These are phyloP conservation scores for Mycocalia duriaeana DNA, from an alignment of 1,284 basidiomycete species.

Conservation along the genomic window DNA sequence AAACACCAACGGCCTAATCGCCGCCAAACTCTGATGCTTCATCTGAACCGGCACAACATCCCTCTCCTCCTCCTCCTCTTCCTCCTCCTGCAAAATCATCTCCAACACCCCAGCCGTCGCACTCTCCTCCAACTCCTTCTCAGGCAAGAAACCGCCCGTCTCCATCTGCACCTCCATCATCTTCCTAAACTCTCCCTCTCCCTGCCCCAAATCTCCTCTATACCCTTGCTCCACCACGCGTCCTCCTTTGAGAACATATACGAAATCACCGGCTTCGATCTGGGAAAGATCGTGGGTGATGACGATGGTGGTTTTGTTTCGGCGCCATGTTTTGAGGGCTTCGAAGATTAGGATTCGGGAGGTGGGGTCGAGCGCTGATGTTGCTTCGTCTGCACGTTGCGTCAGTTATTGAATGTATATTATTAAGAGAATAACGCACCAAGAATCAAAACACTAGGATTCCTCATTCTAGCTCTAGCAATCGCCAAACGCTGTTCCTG, in stretches of 20 bases:
- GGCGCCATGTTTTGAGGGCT: conserved; percentile 81
- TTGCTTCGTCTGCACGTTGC: conserved; percentile 78
- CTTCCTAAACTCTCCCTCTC: conserved; percentile 48
- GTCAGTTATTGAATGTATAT: conserved; percentile 4
- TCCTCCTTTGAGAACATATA: conserved; percentile 87
- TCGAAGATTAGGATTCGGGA: conserved; percentile 87
- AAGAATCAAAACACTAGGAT: conserved; percentile 88
- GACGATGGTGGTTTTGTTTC: conserved; percentile 86
- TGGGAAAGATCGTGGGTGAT: conserved; percentile 95
- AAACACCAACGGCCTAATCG: conserved; percentile 20
- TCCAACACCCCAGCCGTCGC: conserved; percentile 30
- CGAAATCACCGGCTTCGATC: conserved; percentile 76
- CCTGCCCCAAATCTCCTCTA: conserved; percentile 21
- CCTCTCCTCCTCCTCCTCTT: conserved; percentile 12
- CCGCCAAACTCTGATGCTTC: not conserved
- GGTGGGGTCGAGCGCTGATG: conserved; percentile 89
- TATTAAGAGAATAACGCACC: conserved; percentile 46
- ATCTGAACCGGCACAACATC: conserved; percentile 8
- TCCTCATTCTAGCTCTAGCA: conserved; percentile 81
- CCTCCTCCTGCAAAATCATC: conserved; percentile 16
- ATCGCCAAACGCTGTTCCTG: conserved; percentile 92
- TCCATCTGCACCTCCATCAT: conserved; percentile 48
- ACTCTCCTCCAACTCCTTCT: conserved; percentile 33
- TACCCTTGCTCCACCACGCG: conserved; percentile 85
- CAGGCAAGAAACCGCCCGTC: conserved; percentile 46